phyloP scores from a whole-genome alignment of 192 early-diverging fungal genomes.

The Linnemannia schmuckeri region DNA sequence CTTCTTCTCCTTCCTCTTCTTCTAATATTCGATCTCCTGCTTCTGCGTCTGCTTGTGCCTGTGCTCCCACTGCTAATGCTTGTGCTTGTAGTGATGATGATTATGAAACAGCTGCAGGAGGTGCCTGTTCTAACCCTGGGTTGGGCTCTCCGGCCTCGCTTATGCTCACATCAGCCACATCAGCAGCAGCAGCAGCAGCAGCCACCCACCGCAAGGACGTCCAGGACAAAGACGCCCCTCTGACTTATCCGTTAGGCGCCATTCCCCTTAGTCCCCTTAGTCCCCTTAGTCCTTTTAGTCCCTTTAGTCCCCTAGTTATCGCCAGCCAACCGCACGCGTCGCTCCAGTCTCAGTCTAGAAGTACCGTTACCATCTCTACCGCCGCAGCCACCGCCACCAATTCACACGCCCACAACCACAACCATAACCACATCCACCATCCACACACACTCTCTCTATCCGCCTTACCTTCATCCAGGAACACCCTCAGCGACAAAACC shows the following conservation, averaged over 20 bases:
- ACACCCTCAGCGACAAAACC: neutral
- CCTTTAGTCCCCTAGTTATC: neutral
- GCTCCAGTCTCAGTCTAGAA: slow-evolving; percentile 2
- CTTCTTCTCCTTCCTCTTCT: neutral
- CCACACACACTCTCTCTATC: neutral
- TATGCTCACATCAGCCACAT: neutral
- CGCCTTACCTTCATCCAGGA: neutral
- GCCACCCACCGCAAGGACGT: neutral
- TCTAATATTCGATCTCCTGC: neutral
- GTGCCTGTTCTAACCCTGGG: neutral
- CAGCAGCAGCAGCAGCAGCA: neutral
- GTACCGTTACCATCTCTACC: neutral
- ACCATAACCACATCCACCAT: neutral
- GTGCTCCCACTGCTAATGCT: neutral
- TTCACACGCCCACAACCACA: neutral
- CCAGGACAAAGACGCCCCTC: neutral
- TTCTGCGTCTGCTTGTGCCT: too few species aligned
- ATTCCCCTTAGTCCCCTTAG: neutral
- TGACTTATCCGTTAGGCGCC: too few species aligned
- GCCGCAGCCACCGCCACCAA: neutral
- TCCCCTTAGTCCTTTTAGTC: neutral
- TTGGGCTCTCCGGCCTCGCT: slow-evolving; percentile 15
- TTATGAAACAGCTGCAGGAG: slow-evolving; percentile 24
- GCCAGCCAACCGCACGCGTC: neutral
- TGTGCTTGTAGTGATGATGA: neutral